Evolutionary conservation across 441 rosid species (phyloP), one percentile per base, ranked within the genome.

Genomic region (Flueggea neowawraea): DNA sequence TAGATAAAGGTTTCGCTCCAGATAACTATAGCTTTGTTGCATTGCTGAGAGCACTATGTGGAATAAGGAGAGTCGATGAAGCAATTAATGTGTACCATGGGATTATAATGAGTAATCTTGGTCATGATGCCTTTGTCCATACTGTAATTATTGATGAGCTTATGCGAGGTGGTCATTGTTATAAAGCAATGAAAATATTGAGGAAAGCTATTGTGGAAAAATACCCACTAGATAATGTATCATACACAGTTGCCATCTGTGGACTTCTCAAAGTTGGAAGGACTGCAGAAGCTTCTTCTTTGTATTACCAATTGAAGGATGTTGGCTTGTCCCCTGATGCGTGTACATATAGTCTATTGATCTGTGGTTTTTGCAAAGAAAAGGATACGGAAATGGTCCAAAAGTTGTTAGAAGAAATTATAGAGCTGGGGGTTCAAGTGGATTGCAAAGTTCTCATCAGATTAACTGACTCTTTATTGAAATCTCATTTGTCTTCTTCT

Each of bases 101-200:
- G 22, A 39, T 87, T 53, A 54, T 75, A 50, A 61, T 41, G 75
- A 60, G 31, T 55, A 13, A 60, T 41, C 65, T 60, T 5, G 47
- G 16, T 63, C 66, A 87, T 17, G 84, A 87, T 74, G 82, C 92
- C 67, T 86, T 77, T 71, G 79, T 85, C 63, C 96, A 87, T 71
- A 81, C 95, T 10, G 66, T 68, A 9, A 62, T 90, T 2, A 64
- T 90, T 4, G 74, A 78, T 72, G 66, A 78, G 76, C 89, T 87
- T 57, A 66, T 85, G 28, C 75, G 68, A 73, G 69, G 32, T 60
- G 86, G 86, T 36, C 57, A 73, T 58, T 82, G 57, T 75, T 43
- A 60, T 55, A 69, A n/a, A 12, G 92, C 95, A 47, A 58, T 80
- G n/a, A 58, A 52, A 60, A 71, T 84, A 75, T 84, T 90, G 71